Conservation (phyloP, 371 early-diverging fungal genomes). For the Dinochytrium kinnereticum region DNA sequence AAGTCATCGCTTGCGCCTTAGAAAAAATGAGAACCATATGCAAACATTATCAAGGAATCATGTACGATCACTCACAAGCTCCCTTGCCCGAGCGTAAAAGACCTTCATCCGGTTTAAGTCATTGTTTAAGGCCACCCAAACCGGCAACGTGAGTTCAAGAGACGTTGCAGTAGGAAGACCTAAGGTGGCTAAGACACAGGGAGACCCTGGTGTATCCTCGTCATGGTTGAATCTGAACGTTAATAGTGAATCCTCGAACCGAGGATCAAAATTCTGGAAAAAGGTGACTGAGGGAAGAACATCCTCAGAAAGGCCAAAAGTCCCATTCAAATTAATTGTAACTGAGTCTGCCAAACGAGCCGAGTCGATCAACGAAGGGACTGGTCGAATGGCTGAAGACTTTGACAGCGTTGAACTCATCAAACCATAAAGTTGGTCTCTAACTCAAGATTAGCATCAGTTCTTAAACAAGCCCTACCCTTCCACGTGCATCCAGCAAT, state of each 20-base stretch:
- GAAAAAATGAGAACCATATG: not conserved
- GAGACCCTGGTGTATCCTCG: too few relatives aligned
- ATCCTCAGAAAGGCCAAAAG: not conserved
- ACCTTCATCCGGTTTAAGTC: not conserved
- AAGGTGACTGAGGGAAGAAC: not conserved
- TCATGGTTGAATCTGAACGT: not conserved
- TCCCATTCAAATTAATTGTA: not conserved
- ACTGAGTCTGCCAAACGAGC: slow-evolving; percentile 8
- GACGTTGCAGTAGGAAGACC: not conserved
- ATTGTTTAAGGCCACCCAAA: not conserved
- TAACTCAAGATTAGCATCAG: not conserved
- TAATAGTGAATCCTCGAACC: not conserved
- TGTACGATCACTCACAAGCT: not conserved
- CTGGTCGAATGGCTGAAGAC: not conserved
- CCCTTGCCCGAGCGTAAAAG: not conserved
- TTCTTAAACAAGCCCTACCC: not conserved
- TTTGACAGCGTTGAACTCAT: slow-evolving; percentile 5
- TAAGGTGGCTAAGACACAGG: not conserved
- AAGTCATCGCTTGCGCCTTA: slow-evolving; percentile 5
- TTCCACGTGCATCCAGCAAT: slow-evolving; percentile 14
- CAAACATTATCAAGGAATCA: not conserved
- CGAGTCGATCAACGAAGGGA: not conserved
- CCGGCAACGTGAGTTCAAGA: not conserved
- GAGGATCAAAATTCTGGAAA: slow-evolving; percentile 8
- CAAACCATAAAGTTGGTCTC: not conserved